A percentile compares a stretch with the other conserved stretches of the same genome.
Conservation (phyloP, 2,329 filamentous ascomycete genomes). For the Pleurostoma richardsiae region DNA sequence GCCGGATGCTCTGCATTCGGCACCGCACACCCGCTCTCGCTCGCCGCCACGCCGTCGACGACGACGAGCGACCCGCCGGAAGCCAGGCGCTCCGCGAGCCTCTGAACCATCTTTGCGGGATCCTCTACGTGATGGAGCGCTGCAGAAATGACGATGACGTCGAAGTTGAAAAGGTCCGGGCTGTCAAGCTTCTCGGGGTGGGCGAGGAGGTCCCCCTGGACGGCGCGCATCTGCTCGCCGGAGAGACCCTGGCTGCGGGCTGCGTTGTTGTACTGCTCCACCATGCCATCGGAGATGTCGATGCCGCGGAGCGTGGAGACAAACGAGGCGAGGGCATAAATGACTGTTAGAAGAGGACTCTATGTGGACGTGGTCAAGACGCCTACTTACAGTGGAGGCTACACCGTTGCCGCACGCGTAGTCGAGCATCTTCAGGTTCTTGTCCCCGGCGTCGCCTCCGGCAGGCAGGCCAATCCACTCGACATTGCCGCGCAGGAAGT, state of each 20-base stretch:
- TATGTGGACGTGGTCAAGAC: neutral
- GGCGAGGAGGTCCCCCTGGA: conserved; percentile 11
- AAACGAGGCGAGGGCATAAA: neutral
- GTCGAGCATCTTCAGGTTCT: conserved; percentile 8
- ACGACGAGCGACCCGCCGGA: conserved; percentile 12
- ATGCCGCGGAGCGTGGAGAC: conserved; percentile 11
- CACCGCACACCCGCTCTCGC: neutral
- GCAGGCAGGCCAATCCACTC: conserved; percentile 8
- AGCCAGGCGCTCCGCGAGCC: conserved; percentile 9
- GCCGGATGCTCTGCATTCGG: neutral
- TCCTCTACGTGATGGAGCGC: conserved; percentile 15
- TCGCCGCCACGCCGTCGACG: conserved; percentile 9
- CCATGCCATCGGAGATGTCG: conserved; percentile 17
- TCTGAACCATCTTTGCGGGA: conserved; percentile 6
- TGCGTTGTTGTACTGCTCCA: conserved; percentile 12
- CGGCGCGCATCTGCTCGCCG: conserved; percentile 11
- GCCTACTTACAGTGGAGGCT: conserved; percentile 5
- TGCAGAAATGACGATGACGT: conserved; percentile 13
- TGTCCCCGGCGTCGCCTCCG: neutral
- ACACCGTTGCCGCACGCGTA: conserved; percentile 13
- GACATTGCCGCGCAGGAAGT: conserved; percentile 4
- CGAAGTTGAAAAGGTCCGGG: conserved; percentile 8
- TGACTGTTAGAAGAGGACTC: neutral
- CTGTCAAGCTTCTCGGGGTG: neutral
- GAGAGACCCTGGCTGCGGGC: conserved; percentile 3